Percentiles rank a stretch among this genome's conserved stretches.
Conservation (phyloP, 2,329 filamentous ascomycete genomes). For the Clonostachys rosea region DNA sequence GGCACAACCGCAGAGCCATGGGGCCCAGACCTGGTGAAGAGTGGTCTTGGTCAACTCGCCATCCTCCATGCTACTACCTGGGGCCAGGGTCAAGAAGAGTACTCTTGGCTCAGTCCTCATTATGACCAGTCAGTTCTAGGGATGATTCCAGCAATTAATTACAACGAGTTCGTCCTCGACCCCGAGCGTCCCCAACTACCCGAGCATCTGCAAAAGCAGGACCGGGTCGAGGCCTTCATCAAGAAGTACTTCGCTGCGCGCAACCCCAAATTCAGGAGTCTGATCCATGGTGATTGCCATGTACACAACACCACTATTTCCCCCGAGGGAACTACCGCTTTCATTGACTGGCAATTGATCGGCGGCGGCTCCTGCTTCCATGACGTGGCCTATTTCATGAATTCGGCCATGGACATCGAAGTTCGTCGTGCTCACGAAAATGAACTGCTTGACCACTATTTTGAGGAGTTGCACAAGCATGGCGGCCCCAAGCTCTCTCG, state of each 20-base stretch:
- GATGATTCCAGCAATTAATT: no score
- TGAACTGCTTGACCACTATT: constrained; percentile 27
- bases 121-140: constrained; percentile 22
- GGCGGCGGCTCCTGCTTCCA: constrained; percentile 36
- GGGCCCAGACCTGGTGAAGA: constrained; percentile 20
- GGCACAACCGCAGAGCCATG: constrained; percentile 19
- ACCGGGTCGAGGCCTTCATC: constrained; percentile 24
- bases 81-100: constrained; percentile 10
- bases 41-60: constrained; percentile 31
- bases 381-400: constrained; percentile 34
- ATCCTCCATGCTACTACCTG: constrained; percentile 31
- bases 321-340: constrained; percentile 22
- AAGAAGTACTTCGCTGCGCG: constrained; percentile 25
- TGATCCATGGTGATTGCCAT: constrained; percentile 36
- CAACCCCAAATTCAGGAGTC: constrained; percentile 29
- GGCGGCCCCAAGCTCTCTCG: constrained; percentile 24
- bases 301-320: constrained; percentile 35
- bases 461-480: constrained; percentile 18
- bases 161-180: no score
- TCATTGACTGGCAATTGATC: constrained; percentile 34
- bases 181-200: constrained; percentile 23
- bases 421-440: constrained; percentile 32
- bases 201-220: constrained; percentile 27
- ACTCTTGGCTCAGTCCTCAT: constrained; percentile 18
- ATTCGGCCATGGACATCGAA: constrained; percentile 26